Base-by-base conservation (phyloP, 306 rosid genomes). In the Vicia sativa region DNA sequence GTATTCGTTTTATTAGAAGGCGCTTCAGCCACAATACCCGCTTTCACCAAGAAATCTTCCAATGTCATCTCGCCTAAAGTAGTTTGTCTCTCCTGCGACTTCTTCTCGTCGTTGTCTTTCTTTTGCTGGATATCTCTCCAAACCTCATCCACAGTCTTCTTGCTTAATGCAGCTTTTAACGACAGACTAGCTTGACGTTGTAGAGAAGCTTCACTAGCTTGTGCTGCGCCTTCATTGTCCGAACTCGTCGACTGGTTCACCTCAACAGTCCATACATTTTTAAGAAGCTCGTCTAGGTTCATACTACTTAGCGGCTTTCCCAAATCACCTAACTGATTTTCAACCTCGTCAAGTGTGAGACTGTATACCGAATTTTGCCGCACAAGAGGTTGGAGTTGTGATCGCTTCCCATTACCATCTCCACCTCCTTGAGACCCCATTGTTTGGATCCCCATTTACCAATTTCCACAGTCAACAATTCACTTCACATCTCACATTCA, bases 41-140 rank as follows among this genome's bases (percentile, higher is more conserved):
- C 99, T 87, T 91, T 87, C 73, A 85, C 97, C 87, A 95, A 85
- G 87, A 95, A 95, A 78, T 91, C 99, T 77, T 91, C 99, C 74
- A 95, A 82, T 25, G 99, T 95, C 97, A 95, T 88, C 89, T 95
- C 99, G 53, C 99, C 99, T 72, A 91, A 79, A 42, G 99, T 95
- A 63, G 88, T 79, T 11, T 81, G 96, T 63, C 91, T 80, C 28
- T 91, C 99, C 50, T 75, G 86, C 9, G 86, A 53, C 68, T 77
- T 83, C 89, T 80, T 86, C 75, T 83, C 87, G 70, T 73, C 85
- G 1, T 7, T 64, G 29, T 72, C 53, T 82, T 95, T 95, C 71
- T 78, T 81, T 80, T 88, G 91, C 62, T 88, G 97, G 72, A 95
- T 95, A 70, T 95, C 97, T 80, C 76, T 86, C 99, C 99, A 95